phyloP scores from a whole-genome alignment of 75 land plant species.

The Sequoiadendron giganteum region DNA sequence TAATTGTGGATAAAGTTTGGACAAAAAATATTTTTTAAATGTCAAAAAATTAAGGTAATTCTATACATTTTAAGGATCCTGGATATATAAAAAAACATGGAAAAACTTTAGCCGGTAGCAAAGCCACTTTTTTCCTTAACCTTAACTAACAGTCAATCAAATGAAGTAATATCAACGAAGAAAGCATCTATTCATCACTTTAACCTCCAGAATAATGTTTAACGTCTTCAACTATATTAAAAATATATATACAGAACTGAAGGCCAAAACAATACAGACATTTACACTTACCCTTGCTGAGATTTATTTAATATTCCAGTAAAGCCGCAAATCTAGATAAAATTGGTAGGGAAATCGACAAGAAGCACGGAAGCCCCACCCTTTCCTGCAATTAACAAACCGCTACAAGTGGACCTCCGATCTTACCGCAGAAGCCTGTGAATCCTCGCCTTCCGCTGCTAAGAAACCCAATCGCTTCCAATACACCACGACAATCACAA shows the following conservation, averaged over 20 bases:
- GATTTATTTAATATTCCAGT: not conserved
- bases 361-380: not conserved
- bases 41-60: too few relatives aligned
- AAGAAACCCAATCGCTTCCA: not conserved
- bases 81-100: too few relatives aligned
- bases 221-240: not conserved
- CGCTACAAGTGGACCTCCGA: not conserved
- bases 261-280: not conserved
- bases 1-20: too few relatives aligned
- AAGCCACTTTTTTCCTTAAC: not conserved
- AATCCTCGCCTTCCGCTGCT: not conserved
- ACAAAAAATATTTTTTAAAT: too few relatives aligned
- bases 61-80: too few relatives aligned
- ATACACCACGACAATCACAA: not conserved
- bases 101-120: too few relatives aligned
- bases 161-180: not conserved
- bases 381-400: not conserved
- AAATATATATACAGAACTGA: not conserved
- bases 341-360: not conserved
- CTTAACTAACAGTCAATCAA: not conserved
- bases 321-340: not conserved
- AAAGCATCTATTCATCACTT: too few relatives aligned
- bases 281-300: constrained; percentile 1
- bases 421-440: not conserved
- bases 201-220: not conserved